Evolutionary conservation across 2,329 filamentous ascomycete species (phyloP).

Genomic region (Massarina eburnea): DNA sequence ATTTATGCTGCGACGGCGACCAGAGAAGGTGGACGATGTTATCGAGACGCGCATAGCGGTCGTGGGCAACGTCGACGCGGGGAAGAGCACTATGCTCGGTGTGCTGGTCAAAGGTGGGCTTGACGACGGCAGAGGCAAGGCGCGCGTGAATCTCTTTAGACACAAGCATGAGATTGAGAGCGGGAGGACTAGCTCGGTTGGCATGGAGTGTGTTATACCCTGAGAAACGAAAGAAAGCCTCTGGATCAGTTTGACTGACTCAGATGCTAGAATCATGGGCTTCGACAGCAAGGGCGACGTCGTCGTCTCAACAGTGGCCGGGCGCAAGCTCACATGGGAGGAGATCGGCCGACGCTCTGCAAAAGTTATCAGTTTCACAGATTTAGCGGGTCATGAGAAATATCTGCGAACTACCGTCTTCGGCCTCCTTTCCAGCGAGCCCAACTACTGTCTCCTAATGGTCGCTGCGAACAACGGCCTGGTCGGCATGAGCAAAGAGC

Average conservation of each 20-base stretch:
- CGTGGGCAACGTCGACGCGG: conserved; percentile 95
- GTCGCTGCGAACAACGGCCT: conserved; percentile 97
- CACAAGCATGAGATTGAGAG: conserved; percentile 98
- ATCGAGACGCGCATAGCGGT: conserved; percentile 97
- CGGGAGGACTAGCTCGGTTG: conserved; percentile 91
- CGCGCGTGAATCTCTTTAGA: conserved; percentile 91
- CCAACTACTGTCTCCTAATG: conserved; percentile 97
- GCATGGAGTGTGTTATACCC: conserved; percentile 96
- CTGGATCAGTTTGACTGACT: neutral
- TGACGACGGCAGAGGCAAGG: conserved; percentile 91
- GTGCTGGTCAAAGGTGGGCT: conserved; percentile 94
- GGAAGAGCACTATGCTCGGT: conserved; percentile 93
- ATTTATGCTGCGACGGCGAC: conserved; percentile 75
- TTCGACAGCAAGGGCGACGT: conserved; percentile 87
- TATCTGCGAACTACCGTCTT: conserved; percentile 97
- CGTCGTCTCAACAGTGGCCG: conserved; percentile 77
- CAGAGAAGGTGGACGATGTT: conserved; percentile 76
- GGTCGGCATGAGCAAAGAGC: conserved; percentile 98
- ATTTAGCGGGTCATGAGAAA: conserved; percentile 91
- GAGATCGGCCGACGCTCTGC: conserved; percentile 93
- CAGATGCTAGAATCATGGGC: conserved; percentile 62
- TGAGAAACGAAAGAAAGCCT: neutral
- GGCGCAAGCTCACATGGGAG: conserved; percentile 90
- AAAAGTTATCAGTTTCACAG: conserved; percentile 96
- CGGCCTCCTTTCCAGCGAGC: conserved; percentile 88